phyloP scores from a whole-genome alignment of 352 stramenopile species.

The Elongisporangium anandrum region DNA sequence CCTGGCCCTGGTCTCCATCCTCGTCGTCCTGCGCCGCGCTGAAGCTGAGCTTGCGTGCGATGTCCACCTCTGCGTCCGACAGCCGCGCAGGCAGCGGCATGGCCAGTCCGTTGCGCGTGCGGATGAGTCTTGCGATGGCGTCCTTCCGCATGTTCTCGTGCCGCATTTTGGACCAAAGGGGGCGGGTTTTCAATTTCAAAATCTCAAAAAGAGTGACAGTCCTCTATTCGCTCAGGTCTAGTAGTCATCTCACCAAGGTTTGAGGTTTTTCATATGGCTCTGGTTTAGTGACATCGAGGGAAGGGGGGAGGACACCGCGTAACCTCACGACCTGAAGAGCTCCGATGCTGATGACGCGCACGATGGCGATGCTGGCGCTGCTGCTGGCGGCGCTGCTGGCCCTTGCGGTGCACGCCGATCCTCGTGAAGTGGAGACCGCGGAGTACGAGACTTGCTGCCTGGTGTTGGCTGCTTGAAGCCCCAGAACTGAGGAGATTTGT shows the following conservation, averaged over 20 bases:
- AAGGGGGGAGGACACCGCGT: neutral
- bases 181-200: neutral
- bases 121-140: slow-evolving; percentile 11
- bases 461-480: slow-evolving; percentile 1
- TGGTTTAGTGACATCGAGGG: neutral
- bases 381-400: slow-evolving; percentile 27
- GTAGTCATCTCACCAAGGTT: too few relatives aligned
- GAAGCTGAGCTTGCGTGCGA: slow-evolving; percentile 67
- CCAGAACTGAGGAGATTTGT: slow-evolving; percentile 9
- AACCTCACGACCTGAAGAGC: slow-evolving; percentile 17
- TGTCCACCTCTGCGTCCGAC: slow-evolving; percentile 22
- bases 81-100: slow-evolving; percentile 1
- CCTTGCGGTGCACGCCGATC: slow-evolving; percentile 26
- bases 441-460: slow-evolving; percentile 31
- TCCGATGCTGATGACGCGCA: slow-evolving; percentile 67
- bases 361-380: slow-evolving; percentile 25
- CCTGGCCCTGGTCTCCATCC: slow-evolving; percentile 12
- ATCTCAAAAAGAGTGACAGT: neutral
- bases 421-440: slow-evolving; percentile 53
- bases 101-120: slow-evolving; percentile 9
- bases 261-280: neutral
- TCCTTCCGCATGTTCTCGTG: slow-evolving; percentile 9
- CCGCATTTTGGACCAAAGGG: neutral
- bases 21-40: slow-evolving; percentile 33
- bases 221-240: neutral